Base-by-base conservation (phyloP, 108 stramenopile genomes). In the Discostella pseudostelligera region DNA sequence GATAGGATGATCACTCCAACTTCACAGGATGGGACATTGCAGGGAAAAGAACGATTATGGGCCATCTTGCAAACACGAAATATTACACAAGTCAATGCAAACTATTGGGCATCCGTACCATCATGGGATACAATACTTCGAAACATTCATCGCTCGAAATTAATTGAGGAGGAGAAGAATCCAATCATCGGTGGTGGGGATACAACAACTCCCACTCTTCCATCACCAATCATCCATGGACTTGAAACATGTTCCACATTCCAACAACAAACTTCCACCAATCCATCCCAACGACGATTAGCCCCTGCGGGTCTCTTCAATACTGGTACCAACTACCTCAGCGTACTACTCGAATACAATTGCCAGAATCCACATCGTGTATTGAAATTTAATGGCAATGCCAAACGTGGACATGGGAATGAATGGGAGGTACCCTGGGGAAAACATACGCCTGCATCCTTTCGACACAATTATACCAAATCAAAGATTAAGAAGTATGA, bases 281-380 rank as follows among this genome's bases (percentile, higher is more conserved):
- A 67, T 39, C 77, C 77, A 28, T 57, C 60, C n/a, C 50, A 78
- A 37, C 61, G 74, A 26, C 61, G 72, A 2, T 62, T 74, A n/a
- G 72, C 68, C 5, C 78, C 73, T 0, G 84, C 85, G 0, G 91
- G 92, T 11, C 48, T 92, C 29, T 96, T 96, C 78, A 91, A 90
- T 61, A 89, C 94, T 0, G 94, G 94, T 4, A 96, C 94, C 49
- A 96, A 96, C 58, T 59, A 89, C 9, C 47, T 96, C 16, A 61
- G 60, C n/a, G 72, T 83, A 10, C 46, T 89, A 25, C 36, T 92
- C 10, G 62, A 82, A 17, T 59, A 62, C 39, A 92, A 92, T 72
- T 95, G 90, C 60, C 49, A 64, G n/a, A 72, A 73, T 48, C 81
- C 73, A 0, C 65, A 75, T 69, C 65, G 69, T 17, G 67, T 70